phyloP scores from a whole-genome alignment of 345 rosid species.

The Litchi chinensis region DNA sequence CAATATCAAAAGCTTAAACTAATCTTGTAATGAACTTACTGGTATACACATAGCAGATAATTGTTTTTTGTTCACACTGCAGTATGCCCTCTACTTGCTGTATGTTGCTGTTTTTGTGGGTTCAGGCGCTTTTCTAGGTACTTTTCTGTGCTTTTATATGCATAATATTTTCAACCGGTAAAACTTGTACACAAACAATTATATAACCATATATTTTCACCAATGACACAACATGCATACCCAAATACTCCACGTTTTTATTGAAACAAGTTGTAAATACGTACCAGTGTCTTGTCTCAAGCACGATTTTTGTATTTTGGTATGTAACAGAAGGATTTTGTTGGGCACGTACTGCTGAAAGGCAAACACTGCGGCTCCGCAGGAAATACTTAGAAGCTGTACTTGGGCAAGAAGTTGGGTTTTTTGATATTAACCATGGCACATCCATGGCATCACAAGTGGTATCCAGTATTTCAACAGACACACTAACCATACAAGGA shows the following conservation, averaged over 20 bases:
- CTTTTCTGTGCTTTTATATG: not conserved
- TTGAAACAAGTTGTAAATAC: too few species aligned
- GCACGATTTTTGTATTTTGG: not conserved
- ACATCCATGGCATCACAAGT: slow-evolving; percentile 29
- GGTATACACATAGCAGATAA: not conserved
- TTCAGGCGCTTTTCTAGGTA: slow-evolving; percentile 36
- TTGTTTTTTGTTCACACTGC: slow-evolving; percentile 2
- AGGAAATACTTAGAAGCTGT: slow-evolving; percentile 30
- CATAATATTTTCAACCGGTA: too few species aligned
- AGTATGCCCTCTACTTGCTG: slow-evolving; percentile 28
- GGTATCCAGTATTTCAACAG: slow-evolving; percentile 28
- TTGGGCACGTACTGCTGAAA: slow-evolving; percentile 34
- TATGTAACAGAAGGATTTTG: slow-evolving; percentile 34
- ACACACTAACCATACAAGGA: slow-evolving; percentile 32
- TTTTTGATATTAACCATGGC: slow-evolving; percentile 27
- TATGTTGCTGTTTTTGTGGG: slow-evolving; percentile 39
- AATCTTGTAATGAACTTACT: not conserved
- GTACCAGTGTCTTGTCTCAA: too few species aligned
- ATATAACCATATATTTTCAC: too few species aligned
- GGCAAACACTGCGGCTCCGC: slow-evolving; percentile 23
- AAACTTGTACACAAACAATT: too few species aligned
- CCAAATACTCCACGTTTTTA: too few species aligned
- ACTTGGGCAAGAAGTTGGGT: slow-evolving; percentile 34
- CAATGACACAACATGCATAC: too few species aligned
- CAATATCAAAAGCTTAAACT: not conserved